phyloP scores from a whole-genome alignment of 2,329 filamentous ascomycete species.

The Phyllosticta ampelicida region DNA sequence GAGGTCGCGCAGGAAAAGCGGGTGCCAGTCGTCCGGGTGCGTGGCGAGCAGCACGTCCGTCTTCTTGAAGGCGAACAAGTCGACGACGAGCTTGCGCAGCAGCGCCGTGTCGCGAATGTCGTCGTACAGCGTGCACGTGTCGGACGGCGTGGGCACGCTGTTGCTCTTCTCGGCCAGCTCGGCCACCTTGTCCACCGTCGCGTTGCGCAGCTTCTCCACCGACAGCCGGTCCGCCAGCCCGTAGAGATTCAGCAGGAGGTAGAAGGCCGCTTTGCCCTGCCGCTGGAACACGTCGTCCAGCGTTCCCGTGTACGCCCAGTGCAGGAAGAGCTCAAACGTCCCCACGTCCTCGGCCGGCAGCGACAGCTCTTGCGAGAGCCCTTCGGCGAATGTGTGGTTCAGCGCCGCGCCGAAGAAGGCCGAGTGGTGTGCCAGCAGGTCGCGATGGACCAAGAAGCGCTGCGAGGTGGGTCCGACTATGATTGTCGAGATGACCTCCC shows the following conservation, averaged over 20 bases:
- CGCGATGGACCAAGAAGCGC: conserved; percentile 37
- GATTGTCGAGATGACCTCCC: conserved; percentile 27
- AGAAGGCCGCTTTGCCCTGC: conserved; percentile 39
- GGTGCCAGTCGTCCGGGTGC: conserved; percentile 39
- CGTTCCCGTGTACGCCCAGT: conserved; percentile 39
- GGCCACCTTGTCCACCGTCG: conserved; percentile 33
- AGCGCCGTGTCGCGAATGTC: conserved; percentile 29
- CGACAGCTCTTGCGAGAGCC: conserved; percentile 29
- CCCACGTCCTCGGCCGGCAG: conserved; percentile 36
- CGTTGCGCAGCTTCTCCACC: conserved; percentile 36
- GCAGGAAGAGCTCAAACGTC: conserved; percentile 40
- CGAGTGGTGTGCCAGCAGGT: conserved; percentile 36
- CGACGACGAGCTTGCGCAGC: conserved; percentile 33
- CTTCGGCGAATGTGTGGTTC: conserved; percentile 37
- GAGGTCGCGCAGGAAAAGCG: conserved; percentile 36
- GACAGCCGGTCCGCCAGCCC: conserved; percentile 37
- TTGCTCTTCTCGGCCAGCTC: conserved; percentile 38
- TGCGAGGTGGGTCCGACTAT: conserved; percentile 30
- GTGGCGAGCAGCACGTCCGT: conserved; percentile 37
- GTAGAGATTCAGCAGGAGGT: conserved; percentile 39
- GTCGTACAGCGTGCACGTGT: conserved; percentile 40
- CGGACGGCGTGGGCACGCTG: conserved; percentile 38
- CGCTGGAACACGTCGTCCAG: conserved; percentile 31
- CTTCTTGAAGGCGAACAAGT: conserved; percentile 43
- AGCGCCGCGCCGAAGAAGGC: conserved; percentile 43